Evolutionary conservation across 2,329 filamentous ascomycete genomes (phyloP).

Genomic region (Furcasterigmium sp.): DNA sequence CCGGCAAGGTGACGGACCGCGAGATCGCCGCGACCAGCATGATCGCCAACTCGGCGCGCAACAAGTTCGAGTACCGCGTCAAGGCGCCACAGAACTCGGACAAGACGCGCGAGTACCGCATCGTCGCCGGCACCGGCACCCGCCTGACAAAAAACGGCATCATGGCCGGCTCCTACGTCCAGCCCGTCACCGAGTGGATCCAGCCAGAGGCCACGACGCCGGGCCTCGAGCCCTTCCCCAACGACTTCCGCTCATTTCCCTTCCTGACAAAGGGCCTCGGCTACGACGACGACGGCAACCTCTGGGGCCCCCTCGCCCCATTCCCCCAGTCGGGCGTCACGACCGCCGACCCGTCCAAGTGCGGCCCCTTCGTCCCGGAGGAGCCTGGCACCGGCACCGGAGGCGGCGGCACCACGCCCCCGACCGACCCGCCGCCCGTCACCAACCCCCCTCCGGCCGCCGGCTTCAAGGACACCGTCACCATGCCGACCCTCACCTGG

Average conservation of each 20-base stretch:
- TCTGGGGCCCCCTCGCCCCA: slow-evolving; percentile 31
- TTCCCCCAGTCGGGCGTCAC: slow-evolving; percentile 17
- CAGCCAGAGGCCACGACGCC: slow-evolving; percentile 33
- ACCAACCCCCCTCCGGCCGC: not conserved
- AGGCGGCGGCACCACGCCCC: not conserved
- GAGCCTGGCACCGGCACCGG: not conserved
- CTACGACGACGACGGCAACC: slow-evolving; percentile 17
- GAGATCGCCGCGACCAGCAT: slow-evolving; percentile 25
- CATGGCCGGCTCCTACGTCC: slow-evolving; percentile 32
- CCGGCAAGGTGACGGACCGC: slow-evolving; percentile 28
- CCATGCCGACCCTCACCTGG: slow-evolving; percentile 11
- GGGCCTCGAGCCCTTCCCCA: slow-evolving; percentile 22
- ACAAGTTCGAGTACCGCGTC: slow-evolving; percentile 31
- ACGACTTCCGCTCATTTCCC: slow-evolving; percentile 27
- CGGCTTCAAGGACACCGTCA: slow-evolving; percentile 6
- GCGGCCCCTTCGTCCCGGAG: slow-evolving; percentile 2
- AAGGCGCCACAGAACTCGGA: slow-evolving; percentile 18
- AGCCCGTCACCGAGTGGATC: slow-evolving; percentile 36
- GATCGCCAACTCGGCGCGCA: slow-evolving; percentile 22
- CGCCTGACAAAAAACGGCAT: slow-evolving; percentile 30
- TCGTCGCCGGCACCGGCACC: slow-evolving; percentile 25
- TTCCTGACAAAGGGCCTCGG: slow-evolving; percentile 22
- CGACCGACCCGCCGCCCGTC: not conserved
- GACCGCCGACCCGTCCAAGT: slow-evolving; percentile 9
- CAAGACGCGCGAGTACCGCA: slow-evolving; percentile 34